A percentile compares a stretch with the other conserved stretches of the same genome.
Evolutionary conservation across 2,329 filamentous ascomycete species (phyloP).

Genomic region (Xylaria hypoxylon): DNA sequence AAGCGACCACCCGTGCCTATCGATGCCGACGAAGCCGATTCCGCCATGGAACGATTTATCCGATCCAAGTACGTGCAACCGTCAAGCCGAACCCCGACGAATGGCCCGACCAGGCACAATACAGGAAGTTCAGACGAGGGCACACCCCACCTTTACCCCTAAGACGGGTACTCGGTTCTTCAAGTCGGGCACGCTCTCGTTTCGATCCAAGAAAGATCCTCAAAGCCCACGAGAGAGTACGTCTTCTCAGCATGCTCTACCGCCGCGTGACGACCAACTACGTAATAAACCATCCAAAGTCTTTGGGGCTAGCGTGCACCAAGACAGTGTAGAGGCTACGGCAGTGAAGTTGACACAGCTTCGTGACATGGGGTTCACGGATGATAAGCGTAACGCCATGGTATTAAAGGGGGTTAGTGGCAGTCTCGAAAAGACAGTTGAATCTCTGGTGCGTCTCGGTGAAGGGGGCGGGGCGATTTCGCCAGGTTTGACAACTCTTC

Average conservation of each 20-base stretch:
- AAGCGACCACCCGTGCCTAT: slow-evolving; percentile 85
- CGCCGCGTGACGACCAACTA: slow-evolving; percentile 52
- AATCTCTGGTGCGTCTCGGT: slow-evolving; percentile 84
- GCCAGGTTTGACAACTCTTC: slow-evolving; percentile 58
- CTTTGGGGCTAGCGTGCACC: slow-evolving; percentile 76
- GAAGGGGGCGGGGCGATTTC: slow-evolving; percentile 67
- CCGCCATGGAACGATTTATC: slow-evolving; percentile 95
- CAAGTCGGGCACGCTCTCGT: slow-evolving; percentile 69
- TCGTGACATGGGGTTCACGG: slow-evolving; percentile 90
- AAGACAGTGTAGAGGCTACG: slow-evolving; percentile 66
- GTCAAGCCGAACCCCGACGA: slow-evolving; percentile 51
- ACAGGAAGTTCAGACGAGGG: slow-evolving; percentile 67
- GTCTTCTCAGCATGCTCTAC: slow-evolving; percentile 52
- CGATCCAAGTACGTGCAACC: slow-evolving; percentile 88
- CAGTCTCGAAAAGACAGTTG: slow-evolving; percentile 86
- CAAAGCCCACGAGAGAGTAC: slow-evolving; percentile 48
- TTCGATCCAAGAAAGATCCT: slow-evolving; percentile 68
- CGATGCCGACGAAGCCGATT: slow-evolving; percentile 91
- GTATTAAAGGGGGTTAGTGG: slow-evolving; percentile 86
- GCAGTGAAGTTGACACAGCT: slow-evolving; percentile 82
- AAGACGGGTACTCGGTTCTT: slow-evolving; percentile 73
- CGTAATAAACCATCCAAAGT: slow-evolving; percentile 74
- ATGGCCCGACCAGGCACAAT: slow-evolving; percentile 53
- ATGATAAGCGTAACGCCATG: slow-evolving; percentile 82
- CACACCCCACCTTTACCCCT: slow-evolving; percentile 71